Base-by-base conservation (phyloP, 1,139 yeast species). In the Magnusiomyces tetraspermus region DNA sequence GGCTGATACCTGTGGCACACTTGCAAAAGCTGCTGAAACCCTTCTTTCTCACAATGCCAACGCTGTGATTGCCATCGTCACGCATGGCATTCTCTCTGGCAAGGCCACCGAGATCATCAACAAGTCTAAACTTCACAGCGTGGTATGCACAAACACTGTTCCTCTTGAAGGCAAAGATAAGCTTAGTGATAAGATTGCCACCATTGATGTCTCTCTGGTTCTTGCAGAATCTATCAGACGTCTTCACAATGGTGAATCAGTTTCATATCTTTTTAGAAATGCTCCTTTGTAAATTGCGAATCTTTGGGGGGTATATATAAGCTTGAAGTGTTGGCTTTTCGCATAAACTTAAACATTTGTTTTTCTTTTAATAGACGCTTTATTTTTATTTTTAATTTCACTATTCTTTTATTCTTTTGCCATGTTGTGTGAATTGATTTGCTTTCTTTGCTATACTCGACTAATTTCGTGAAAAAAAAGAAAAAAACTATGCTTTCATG, bases 1-100 rank as follows among this genome's bases (percentile, higher is more conserved):
- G 95, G 98, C 97, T 49, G 98, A 92, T 67, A 92, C 98, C 23
- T 92, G 97, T 72, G 97, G 97, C 55, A 92, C 98, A 2, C 75
- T 92, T 60, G 94, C 90, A 57, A 92, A 90, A 72, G 97, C 98
- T 42, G 96, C 97, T 23, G 96, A 90, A 61, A 83, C 92, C 4
- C 74, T 92, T 56, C 70, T 90, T 57, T 85, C 81, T 48, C 85
- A 89, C 64, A 46, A 55, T 41, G 97, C 97, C 21, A 73, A 79
- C 61, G 76, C 83, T 56, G 97, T 92, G 46, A 84, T 92, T 63
- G 97, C 97, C 46, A 85, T 92, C 58, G 96, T 92, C 36, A 92
- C 98, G 3, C 98, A 92, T 68, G 98, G 97, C 51, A 85, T 92
- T 41, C 76, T 92, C 57, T 82, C 94, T 22, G 95, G 95, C 54